Evolutionary conservation across 176 grass and related monocot species (phyloP), one percentile per base, ranked within the genome.

Genomic region (Musa beccarii): DNA sequence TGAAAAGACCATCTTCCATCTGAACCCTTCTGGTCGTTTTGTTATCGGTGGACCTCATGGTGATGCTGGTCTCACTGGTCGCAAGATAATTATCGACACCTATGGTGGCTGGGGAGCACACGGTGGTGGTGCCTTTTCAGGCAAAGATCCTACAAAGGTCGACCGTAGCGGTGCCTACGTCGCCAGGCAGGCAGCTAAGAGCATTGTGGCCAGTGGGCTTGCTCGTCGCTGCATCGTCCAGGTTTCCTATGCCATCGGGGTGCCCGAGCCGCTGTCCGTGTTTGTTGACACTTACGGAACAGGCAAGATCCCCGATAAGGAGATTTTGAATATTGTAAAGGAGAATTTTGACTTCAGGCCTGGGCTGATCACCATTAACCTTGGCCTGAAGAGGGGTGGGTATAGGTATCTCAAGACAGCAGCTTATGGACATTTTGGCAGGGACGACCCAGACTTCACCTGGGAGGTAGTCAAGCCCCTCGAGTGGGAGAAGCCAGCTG

Each of bases 391-490:
- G 12, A 66, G 24, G 63, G 63, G 63, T 29, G 23, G 63, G 21
- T 22, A 66, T 11, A 75, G 73, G 54, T 85, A 73, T 71, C 64
- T 85, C 73, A 85, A 85, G 78, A 85, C 83, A 0, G 83, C 83
- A 1, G 83, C 83, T 17, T 85, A 85, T 3, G 83, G 83, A 20
- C 83, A 85, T 53, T 85, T 85, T 2, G 83, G 83, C 29, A 76
- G 83, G 57, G 75, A 81, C 53, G 83, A 78, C 66, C 66, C 78
- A 16, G 83, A 85, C 75, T 85, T 85, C 51, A 85, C 83, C 63
- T 85, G 83, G 83, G 83, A 85, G 83, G 78, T 77, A 1, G 83
- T 85, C 23, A 80, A 81, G 66, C 78, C 83, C 23, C 83, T 85
- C 71, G 76, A 80, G 69, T 72, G 25, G 75, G 75, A 78, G 67